Conservation (phyloP, 306 rosid genomes). For the Geum urbanum region DNA sequence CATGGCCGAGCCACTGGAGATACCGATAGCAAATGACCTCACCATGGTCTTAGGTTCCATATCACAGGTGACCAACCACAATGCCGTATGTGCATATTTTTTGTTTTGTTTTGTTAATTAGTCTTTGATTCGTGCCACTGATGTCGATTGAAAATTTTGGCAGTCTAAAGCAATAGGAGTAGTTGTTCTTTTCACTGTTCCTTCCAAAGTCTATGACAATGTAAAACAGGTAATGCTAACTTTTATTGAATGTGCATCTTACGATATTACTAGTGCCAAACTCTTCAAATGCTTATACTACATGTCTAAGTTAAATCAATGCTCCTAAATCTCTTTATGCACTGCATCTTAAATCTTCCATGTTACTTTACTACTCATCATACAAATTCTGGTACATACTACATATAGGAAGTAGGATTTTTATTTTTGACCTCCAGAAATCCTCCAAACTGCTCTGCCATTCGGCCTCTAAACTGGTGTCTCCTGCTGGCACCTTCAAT, state of each 20-base stretch:
- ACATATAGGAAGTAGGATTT: too few relatives aligned
- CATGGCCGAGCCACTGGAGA: conserved; percentile 86
- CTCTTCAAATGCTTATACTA: background rate
- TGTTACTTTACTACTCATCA: too few relatives aligned
- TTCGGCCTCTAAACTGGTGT: too few relatives aligned
- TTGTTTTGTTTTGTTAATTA: background rate
- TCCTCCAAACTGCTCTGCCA: too few relatives aligned
- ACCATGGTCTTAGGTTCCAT: conserved; percentile 93
- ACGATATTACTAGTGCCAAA: background rate
- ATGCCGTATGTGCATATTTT: background rate
- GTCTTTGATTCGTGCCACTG: background rate
- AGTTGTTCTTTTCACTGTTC: conserved; percentile 81
- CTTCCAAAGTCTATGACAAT: conserved; percentile 83
- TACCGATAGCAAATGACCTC: conserved; percentile 79
- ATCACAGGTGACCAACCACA: conserved; percentile 59
- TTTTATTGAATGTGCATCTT: background rate
- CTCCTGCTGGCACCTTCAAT: too few relatives aligned
- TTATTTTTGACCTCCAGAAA: too few relatives aligned
- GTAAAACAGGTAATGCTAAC: conserved; percentile 69
- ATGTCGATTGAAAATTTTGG: conserved; percentile 16
- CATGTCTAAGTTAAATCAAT: background rate
- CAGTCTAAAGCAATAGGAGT: conserved; percentile 75
- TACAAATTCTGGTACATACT: too few relatives aligned
- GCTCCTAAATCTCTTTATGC: background rate
- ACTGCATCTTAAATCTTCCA: background rate